Evolutionary conservation across 371 early-diverging fungal genomes (phyloP).

Genomic region (Umbelopsis sp.): DNA sequence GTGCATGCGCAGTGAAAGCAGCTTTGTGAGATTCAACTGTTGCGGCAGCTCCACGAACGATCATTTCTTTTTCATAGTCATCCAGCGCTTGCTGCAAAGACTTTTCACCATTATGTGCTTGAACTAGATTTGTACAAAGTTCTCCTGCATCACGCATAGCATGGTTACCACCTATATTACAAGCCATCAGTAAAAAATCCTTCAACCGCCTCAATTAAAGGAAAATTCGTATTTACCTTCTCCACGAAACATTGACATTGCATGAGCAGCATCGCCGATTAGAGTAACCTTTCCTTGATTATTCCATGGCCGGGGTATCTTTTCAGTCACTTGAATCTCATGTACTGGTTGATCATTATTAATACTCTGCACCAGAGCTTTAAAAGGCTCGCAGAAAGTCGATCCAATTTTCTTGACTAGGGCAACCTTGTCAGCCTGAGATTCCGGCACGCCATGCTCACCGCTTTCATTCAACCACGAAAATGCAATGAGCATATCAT

Average conservation of each 20-base stretch:
- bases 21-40: constrained; percentile 21
- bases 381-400: neutral
- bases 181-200: neutral
- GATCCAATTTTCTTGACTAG: neutral
- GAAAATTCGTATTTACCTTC: constrained; percentile 17
- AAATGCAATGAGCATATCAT: neutral
- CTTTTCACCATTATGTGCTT: neutral
- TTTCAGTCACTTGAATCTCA: neutral
- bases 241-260: constrained; percentile 30
- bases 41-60: constrained; percentile 19
- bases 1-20: neutral
- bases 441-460: neutral
- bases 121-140: constrained; percentile 13
- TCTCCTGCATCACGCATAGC: constrained; percentile 24
- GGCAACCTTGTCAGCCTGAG: neutral
- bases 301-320: neutral
- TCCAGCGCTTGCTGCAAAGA: constrained; percentile 16
- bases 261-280: constrained; percentile 25
- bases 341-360: neutral
- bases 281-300: constrained; percentile 17
- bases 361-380: neutral
- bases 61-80: constrained; percentile 22
- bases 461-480: neutral
- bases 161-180: constrained; percentile 23
- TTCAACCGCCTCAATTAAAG: neutral